A percentile compares a stretch with the other conserved stretches of the same genome.
Conservation (phyloP, 2,329 filamentous ascomycete genomes). For the Balansia obtecta region DNA sequence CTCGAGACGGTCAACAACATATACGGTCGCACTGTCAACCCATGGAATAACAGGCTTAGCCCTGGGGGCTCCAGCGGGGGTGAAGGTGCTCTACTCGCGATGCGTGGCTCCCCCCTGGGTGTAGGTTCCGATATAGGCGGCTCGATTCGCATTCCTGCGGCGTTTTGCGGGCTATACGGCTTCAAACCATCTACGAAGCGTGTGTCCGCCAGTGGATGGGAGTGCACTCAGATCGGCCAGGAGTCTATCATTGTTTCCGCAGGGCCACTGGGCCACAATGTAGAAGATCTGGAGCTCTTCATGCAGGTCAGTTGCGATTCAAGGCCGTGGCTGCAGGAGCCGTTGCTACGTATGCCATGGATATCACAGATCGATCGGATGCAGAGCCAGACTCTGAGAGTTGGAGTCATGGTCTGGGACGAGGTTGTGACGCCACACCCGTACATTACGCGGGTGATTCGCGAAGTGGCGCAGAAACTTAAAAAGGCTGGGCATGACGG, state of each 20-base stretch:
- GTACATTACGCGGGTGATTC: slow-evolving; percentile 43
- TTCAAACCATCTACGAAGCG: slow-evolving; percentile 22
- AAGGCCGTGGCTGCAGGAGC: slow-evolving; percentile 22
- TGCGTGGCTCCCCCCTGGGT: slow-evolving; percentile 27
- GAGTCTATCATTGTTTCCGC: slow-evolving; percentile 21
- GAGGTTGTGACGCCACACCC: slow-evolving; percentile 48
- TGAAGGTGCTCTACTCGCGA: slow-evolving; percentile 26
- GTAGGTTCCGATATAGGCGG: slow-evolving; percentile 31
- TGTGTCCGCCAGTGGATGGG: slow-evolving; percentile 15
- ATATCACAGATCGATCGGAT: slow-evolving; percentile 1
- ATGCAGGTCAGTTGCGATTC: slow-evolving; percentile 20
- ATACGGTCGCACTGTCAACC: slow-evolving; percentile 50
- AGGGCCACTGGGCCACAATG: slow-evolving; percentile 22
- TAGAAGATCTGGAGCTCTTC: slow-evolving; percentile 22
- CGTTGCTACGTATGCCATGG: slow-evolving; percentile 17
- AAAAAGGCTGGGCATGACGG: slow-evolving; percentile 34
- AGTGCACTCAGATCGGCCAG: slow-evolving; percentile 19
- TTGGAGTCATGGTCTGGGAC: slow-evolving; percentile 34
- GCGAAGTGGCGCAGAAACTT: slow-evolving; percentile 37
- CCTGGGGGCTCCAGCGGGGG: slow-evolving; percentile 56
- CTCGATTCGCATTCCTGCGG: slow-evolving; percentile 24
- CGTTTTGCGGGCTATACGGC: slow-evolving; percentile 23
- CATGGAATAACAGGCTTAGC: slow-evolving; percentile 45
- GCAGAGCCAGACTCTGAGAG: slow-evolving; percentile 8
- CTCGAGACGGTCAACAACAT: slow-evolving; percentile 52